Conservation (phyloP, 1,284 basidiomycete genomes). For the Melampsora occidentalis region DNA sequence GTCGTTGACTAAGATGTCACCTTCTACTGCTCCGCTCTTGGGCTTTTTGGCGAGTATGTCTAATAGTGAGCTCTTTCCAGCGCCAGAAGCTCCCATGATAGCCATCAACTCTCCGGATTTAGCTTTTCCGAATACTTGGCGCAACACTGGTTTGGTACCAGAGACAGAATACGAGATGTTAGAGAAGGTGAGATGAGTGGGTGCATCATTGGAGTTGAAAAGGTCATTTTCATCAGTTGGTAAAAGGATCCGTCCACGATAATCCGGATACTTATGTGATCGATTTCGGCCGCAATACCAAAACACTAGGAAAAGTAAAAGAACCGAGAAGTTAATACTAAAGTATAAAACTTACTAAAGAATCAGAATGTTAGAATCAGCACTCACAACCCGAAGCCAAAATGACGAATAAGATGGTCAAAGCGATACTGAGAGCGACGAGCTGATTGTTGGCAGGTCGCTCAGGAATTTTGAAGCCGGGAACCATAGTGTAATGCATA, state of each 20-base stretch:
- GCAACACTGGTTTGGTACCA: slow-evolving; percentile 68
- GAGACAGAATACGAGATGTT: slow-evolving; percentile 73
- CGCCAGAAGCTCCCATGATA: slow-evolving; percentile 93
- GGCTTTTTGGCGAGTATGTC: slow-evolving; percentile 88
- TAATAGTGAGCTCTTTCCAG: slow-evolving; percentile 92
- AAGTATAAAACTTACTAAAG: not conserved
- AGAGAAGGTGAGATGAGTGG: slow-evolving; percentile 83
- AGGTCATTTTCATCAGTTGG: slow-evolving; percentile 76
- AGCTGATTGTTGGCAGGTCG: slow-evolving; percentile 75
- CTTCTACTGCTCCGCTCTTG: slow-evolving; percentile 74
- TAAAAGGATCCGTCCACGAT: slow-evolving; percentile 73
- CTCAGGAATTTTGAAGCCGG: slow-evolving; percentile 78
- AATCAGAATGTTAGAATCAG: not conserved
- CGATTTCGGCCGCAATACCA: slow-evolving; percentile 81
- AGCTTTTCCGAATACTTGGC: slow-evolving; percentile 74
- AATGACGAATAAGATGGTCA: slow-evolving; percentile 65
- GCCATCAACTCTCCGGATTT: slow-evolving; percentile 85
- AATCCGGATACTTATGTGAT: slow-evolving; percentile 57
- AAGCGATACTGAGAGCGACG: slow-evolving; percentile 77
- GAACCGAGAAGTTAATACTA: not conserved
- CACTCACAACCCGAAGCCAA: slow-evolving; percentile 55
- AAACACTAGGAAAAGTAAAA: slow-evolving; percentile 60
- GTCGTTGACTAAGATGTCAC: slow-evolving; percentile 81
- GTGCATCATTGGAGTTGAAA: slow-evolving; percentile 88
- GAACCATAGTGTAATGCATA: slow-evolving; percentile 86